Percentiles rank a stretch among this genome's conserved stretches.
Conservation (phyloP, 768 basidiomycete species). For the Lentinus brumalis region DNA sequence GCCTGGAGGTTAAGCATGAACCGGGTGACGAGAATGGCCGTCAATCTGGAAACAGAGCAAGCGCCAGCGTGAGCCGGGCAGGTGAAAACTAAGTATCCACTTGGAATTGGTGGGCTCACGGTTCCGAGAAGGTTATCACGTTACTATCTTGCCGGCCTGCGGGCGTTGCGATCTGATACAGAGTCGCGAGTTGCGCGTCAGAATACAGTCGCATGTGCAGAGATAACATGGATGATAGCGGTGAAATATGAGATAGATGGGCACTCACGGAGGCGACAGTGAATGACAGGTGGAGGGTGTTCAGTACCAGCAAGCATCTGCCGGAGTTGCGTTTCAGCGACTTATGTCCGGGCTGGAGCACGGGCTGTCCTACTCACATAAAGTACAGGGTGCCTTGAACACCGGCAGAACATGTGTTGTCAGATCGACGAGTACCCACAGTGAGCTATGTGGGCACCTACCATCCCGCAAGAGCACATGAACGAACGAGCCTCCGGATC, state of each 20-base stretch:
- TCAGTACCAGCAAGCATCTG: neutral
- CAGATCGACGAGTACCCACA: neutral
- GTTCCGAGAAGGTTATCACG: neutral
- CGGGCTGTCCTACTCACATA: neutral
- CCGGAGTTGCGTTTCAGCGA: neutral
- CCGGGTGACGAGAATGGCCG: neutral
- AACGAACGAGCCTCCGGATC: neutral
- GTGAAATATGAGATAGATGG: neutral
- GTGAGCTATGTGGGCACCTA: neutral
- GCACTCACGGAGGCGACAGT: neutral
- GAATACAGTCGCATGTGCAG: no score
- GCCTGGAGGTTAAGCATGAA: slow-evolving; percentile 2
- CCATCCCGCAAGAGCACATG: neutral
- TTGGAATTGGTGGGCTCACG: neutral
- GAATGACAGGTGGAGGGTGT: neutral
- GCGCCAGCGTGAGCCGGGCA: neutral
- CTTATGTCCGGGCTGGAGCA: no score
- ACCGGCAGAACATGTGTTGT: no score
- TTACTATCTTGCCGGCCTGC: neutral
- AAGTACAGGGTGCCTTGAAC: neutral
- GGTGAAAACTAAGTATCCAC: neutral
- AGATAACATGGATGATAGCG: neutral
- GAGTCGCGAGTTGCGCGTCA: no score
- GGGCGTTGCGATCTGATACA: neutral
- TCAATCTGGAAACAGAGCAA: neutral